Conservation (phyloP, 2,329 filamentous ascomycete genomes). For the Myrmaecium sp. region DNA sequence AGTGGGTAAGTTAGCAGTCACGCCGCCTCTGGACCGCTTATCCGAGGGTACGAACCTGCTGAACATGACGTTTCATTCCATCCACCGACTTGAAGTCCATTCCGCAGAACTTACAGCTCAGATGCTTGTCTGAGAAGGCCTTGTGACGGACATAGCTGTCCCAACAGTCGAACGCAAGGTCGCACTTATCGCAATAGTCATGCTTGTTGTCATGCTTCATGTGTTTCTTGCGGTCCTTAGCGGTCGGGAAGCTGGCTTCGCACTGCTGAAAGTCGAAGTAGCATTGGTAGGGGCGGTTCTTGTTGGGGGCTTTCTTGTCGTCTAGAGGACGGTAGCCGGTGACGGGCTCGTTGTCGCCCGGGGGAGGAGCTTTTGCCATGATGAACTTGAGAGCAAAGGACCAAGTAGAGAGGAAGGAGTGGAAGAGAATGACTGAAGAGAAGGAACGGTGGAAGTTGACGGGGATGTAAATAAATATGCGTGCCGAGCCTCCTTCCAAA, state of each 20-base stretch:
- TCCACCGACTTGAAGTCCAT: conserved; percentile 36
- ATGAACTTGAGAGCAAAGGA: too few species aligned
- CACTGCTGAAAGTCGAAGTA: conserved; percentile 32
- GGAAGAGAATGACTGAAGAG: conserved; percentile 1
- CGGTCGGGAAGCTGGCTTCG: conserved; percentile 25
- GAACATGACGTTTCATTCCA: conserved; percentile 36
- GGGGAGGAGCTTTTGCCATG: not conserved
- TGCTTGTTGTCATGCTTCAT: conserved; percentile 29
- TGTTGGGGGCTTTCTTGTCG: too few species aligned
- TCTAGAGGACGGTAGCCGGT: not conserved
- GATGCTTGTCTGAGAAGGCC: conserved; percentile 22
- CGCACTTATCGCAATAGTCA: conserved; percentile 29
- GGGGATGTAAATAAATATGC: too few species aligned
- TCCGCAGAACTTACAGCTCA: conserved; percentile 40
- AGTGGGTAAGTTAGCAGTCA: conserved; percentile 1
- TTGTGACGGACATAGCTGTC: conserved; percentile 33
- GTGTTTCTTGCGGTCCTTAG: conserved; percentile 32
- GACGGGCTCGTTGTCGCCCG: not conserved
- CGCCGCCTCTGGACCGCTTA: too few species aligned
- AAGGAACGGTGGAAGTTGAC: too few species aligned
- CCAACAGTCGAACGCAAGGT: conserved; percentile 27
- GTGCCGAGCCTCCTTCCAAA: too few species aligned
- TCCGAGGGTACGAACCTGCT: conserved; percentile 24
- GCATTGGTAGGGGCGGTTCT: conserved; percentile 10
- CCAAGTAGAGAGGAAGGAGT: not conserved